Base-by-base conservation (phyloP, 2,329 filamentous ascomycete genomes). In the Pezicula rhizophila region DNA sequence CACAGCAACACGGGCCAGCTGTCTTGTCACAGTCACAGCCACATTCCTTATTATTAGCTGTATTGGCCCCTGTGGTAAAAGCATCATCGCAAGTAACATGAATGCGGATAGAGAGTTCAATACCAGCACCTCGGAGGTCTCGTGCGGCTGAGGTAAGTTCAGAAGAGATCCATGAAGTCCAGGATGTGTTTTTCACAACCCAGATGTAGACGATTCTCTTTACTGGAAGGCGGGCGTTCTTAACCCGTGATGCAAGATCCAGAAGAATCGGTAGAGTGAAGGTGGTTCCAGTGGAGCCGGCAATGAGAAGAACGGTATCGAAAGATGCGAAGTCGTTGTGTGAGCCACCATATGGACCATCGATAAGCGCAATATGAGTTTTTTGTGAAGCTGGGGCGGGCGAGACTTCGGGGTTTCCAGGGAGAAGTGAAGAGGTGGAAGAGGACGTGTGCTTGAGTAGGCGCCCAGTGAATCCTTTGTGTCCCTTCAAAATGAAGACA, bases 281-380 rank as follows among this genome's bases (percentile, higher is more conserved):
- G 2, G 79, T 82, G 1, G 77, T 75, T 11, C 80, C 80, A 0
- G 80, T 84, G 1, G 80, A 84, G 0, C 79, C 80, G 0, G 79
- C 78, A 33, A 84, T 74, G 4, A 84, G 68, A 3, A 84, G 66
- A 33, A 84, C 64, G 0, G 77, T 80, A 60, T 82, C 79, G 60
- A 79, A 83, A 0, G 75, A 67, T 42, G 80, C 72, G 73, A 77
- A 80, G 5, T 71, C 68, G 0, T 77, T 39, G 28, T 54, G 76
- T 1, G 78, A 77, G 7, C 64, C 65, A 11, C 79, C 79, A 42
- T 76, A 83, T 0, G 79, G 80, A 0, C 80, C 79, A 4, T 74
- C 69, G 2, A 83, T 68, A 20, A 81, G 76, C 2, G 70, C 70
- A 15, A 69, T 71, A 34, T 70, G 51, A 28, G 41, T 42, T 26